A percentile compares a stretch with the other conserved stretches of the same genome.
Conservation (phyloP, 768 basidiomycete genomes). For the Amyloporia xantha region DNA sequence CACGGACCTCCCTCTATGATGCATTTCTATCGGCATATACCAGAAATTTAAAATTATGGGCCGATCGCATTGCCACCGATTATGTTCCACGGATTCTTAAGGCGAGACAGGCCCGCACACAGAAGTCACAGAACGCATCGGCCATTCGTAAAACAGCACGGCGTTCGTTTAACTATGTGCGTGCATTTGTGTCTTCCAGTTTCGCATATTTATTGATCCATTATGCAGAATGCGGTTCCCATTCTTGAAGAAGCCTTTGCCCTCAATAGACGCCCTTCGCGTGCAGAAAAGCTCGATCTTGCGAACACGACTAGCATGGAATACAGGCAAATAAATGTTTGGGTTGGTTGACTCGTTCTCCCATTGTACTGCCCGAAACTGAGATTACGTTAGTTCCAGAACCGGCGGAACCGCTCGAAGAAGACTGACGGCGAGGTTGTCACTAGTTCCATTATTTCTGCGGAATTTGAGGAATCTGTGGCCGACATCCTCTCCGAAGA, state of each 20-base stretch:
- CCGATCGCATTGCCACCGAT: background rate
- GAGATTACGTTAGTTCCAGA: constrained; percentile 19
- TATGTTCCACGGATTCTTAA: background rate
- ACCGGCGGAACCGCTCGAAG: constrained; percentile 14
- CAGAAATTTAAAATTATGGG: background rate
- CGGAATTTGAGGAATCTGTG: no score
- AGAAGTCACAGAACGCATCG: no score
- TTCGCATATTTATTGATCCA: background rate
- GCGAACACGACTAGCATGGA: constrained; percentile 15
- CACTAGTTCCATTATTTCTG: no score
- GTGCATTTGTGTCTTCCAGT: no score
- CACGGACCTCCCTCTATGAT: background rate
- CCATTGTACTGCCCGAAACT: background rate
- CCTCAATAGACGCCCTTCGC: constrained; percentile 15
- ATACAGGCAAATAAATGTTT: constrained; percentile 20
- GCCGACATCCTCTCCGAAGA: no score
- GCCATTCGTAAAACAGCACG: background rate
- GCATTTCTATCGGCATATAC: background rate
- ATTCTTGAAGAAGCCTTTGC: constrained; percentile 17
- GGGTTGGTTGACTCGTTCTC: constrained; percentile 14
- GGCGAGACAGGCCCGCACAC: no score
- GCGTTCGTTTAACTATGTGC: background rate
- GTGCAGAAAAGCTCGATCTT: constrained; percentile 17
- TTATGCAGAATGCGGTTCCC: constrained; percentile 11
- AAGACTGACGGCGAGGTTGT: no score